A percentile compares a stretch with the other conserved stretches of the same genome.
Evolutionary conservation across 2,329 filamentous ascomycete species (phyloP).

Genomic region (Aspergillus niger): DNA sequence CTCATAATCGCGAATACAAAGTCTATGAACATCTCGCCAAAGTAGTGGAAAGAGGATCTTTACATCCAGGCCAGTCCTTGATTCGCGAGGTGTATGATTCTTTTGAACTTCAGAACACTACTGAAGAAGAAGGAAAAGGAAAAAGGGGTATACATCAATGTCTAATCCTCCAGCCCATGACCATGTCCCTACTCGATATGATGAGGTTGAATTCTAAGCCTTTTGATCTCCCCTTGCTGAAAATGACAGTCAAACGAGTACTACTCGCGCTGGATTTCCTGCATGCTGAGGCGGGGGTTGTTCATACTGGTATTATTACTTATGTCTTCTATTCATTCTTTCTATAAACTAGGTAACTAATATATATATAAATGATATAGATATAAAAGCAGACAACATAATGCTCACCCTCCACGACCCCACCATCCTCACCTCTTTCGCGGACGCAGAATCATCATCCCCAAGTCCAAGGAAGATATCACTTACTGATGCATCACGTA

Average conservation of each 20-base stretch:
- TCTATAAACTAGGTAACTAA: too few species aligned
- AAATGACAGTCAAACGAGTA: constrained; percentile 31
- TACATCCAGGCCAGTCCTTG: constrained; percentile 27
- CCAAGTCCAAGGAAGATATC: constrained; percentile 31
- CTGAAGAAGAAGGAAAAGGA: too few species aligned
- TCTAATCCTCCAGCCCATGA: constrained; percentile 35
- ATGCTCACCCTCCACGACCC: constrained; percentile 37
- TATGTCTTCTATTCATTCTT: too few species aligned
- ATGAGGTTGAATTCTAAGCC: constrained; percentile 25
- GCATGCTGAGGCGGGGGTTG: constrained; percentile 34
- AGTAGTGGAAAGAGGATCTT: constrained; percentile 16
- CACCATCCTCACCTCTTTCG: constrained; percentile 32
- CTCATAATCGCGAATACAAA: constrained; percentile 27
- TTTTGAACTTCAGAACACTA: constrained; percentile 30
- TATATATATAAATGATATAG: constrained; percentile 19
- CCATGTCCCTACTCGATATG: constrained; percentile 37
- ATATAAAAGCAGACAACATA: constrained; percentile 47
- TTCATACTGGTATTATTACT: constrained; percentile 34
- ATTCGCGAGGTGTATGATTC: constrained; percentile 36
- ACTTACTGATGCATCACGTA: constrained; percentile 25
- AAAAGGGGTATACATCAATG: constrained; percentile 27
- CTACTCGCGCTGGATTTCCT: constrained; percentile 41
- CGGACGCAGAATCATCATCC: constrained; percentile 25
- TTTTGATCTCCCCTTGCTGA: constrained; percentile 32
- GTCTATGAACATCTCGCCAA: constrained; percentile 30